Percentiles rank a stretch among this genome's conserved stretches.
Evolutionary conservation across 192 early-diverging fungal genomes (phyloP).

Genomic region (Coemansia sp.): DNA sequence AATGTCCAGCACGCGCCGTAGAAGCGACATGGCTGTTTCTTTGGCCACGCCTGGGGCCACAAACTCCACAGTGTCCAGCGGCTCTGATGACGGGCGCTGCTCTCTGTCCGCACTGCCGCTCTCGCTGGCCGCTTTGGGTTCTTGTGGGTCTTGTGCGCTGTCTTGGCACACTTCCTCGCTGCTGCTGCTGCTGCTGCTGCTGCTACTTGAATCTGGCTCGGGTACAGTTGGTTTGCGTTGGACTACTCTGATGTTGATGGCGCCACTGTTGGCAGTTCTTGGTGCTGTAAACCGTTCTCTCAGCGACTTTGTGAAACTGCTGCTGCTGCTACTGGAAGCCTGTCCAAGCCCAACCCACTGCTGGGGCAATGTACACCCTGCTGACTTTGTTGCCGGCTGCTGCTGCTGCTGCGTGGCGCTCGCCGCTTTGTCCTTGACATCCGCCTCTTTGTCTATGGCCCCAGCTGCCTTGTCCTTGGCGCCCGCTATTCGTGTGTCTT

Average conservation of each 20-base stretch:
- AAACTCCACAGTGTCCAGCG: slow-evolving; percentile 42
- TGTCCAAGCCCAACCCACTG: slow-evolving; percentile 42
- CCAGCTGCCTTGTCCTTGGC: slow-evolving; percentile 14
- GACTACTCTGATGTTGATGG: slow-evolving; percentile 2
- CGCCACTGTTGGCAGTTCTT: background rate
- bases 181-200: background rate
- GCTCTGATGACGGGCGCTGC: slow-evolving; percentile 27
- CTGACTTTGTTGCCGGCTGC: background rate
- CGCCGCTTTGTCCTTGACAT: background rate
- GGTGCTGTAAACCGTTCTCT: slow-evolving; percentile 41
- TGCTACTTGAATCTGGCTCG: slow-evolving; percentile 10
- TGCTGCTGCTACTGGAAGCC: slow-evolving; percentile 7
- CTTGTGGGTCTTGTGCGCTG: too few relatives aligned
- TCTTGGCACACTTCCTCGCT: too few relatives aligned
- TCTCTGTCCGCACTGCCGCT: background rate
- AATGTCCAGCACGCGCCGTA: slow-evolving; percentile 51
- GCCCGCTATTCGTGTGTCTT: slow-evolving; percentile 38
- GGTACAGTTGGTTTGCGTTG: background rate
- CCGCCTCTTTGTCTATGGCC: too few relatives aligned
- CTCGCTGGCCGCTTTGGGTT: background rate
- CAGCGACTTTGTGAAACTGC: slow-evolving; percentile 33
- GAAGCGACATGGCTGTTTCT: slow-evolving; percentile 41
- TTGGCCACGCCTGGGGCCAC: slow-evolving; percentile 51
- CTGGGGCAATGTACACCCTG: slow-evolving; percentile 3
- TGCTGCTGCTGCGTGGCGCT: slow-evolving; percentile 7